Evolutionary conservation across 1,139 yeast genomes (phyloP).

Genomic region (Hemisphaericaspora xylanilytica): DNA sequence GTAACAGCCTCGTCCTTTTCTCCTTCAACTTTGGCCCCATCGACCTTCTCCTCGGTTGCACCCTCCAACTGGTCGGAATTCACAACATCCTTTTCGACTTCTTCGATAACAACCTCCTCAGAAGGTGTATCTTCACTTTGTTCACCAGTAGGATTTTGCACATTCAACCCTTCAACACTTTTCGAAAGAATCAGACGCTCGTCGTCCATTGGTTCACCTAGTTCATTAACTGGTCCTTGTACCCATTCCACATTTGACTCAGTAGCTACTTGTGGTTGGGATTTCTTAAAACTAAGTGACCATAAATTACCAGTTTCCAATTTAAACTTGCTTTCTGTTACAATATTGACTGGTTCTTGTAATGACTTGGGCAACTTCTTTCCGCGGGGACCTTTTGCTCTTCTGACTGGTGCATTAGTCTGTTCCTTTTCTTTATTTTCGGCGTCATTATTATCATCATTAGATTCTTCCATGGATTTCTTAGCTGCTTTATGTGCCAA

Average conservation of each 20-base stretch:
- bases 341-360: constrained; percentile 44
- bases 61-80: constrained; percentile 3
- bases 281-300: constrained; percentile 21
- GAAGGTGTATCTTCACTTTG: background rate
- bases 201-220: background rate
- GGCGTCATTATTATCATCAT: constrained; percentile 6
- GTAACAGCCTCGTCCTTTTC: no score
- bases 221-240: background rate
- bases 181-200: background rate
- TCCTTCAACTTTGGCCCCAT: background rate
- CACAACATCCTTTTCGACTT: background rate
- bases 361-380: constrained; percentile 69
- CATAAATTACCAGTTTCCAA: constrained; percentile 38
- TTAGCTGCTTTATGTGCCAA: constrained; percentile 9
- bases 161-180: background rate
- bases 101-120: background rate
- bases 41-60: background rate
- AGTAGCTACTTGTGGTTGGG: background rate
- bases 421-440: constrained; percentile 9
- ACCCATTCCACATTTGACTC: background rate
- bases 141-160: background rate
- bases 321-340: constrained; percentile 26
- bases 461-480: constrained; percentile 6
- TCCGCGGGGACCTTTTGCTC: constrained; percentile 78
- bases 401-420: constrained; percentile 24